Evolutionary conservation across 257 asterid species (phyloP), one percentile per base, ranked within the genome.

Genomic region (Gentiana dahurica): DNA sequence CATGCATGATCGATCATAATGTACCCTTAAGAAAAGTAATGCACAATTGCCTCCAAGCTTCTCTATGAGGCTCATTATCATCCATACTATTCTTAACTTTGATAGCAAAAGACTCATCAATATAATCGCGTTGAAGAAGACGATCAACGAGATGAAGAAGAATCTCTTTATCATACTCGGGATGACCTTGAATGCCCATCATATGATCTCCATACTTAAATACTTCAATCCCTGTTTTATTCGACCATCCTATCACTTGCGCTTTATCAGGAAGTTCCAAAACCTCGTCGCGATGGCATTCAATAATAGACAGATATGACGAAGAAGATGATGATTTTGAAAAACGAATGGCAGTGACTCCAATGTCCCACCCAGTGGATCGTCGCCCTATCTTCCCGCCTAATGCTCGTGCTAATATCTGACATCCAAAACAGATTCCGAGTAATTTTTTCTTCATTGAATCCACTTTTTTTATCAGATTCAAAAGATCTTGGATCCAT

Each of bases 151-250:
- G 76, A 69, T 81, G 83, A 24, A 79, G 57, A 15, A 89, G 75
- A 57, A 89, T 86, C 59, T 86, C 94, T 61, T 80, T 84, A 2
- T 86, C 78, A 81, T 89, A 89, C 78, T 89, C 97, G 0, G 97
- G 97, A 46, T 89, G 97, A 33, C 97, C 97, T 59, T 89, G 97
- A 54, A 89, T 84, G 12, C 97, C 97, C 95, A 89, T 73, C 1
- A 89, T 75, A 72, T 89, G 93, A 60, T 84, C 84, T 7, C 84
- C 90, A 54, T 71, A 75, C 66, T 71, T 76, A 51, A 84, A 89
- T 95, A 89, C 84, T 63, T 89, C 97, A 3, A 89, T 64, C 34
- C 87, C 86, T 0, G 92, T 86, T 53, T 69, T 80, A 55, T 71
- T 57, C 3, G 95, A 89, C 86, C 88, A 78, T n/a, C 90, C 97